phyloP scores from a whole-genome alignment of 495 filamentous ascomycete genomes.

The Tuber magnatum region DNA sequence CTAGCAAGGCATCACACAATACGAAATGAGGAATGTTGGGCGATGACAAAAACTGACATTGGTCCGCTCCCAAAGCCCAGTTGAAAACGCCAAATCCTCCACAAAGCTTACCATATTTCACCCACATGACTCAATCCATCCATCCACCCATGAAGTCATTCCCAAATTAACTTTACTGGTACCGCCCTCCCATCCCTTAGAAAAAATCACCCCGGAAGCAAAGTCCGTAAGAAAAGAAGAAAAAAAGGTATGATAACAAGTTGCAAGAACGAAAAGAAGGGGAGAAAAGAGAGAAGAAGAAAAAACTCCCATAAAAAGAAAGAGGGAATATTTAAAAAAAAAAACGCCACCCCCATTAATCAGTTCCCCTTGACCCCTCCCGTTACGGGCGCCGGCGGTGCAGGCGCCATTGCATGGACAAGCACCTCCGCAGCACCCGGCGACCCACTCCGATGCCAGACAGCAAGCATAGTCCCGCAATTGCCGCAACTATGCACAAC shows the following conservation, averaged over 20 bases:
- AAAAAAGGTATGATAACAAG: background rate
- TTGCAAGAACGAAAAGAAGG: background rate
- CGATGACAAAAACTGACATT: background rate
- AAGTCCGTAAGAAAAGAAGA: background rate
- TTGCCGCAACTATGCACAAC: slow-evolving; percentile 25
- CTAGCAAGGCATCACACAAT: background rate
- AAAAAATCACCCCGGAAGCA: background rate
- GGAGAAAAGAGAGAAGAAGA: background rate
- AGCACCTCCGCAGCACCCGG: slow-evolving; percentile 21
- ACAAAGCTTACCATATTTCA: background rate
- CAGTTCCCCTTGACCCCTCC: background rate
- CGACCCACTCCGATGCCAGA: slow-evolving; percentile 30
- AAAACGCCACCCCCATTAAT: background rate
- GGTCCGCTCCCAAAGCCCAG: background rate
- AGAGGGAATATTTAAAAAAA: background rate
- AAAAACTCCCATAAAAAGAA: background rate
- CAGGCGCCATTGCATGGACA: background rate
- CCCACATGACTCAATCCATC: background rate
- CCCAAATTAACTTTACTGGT: background rate
- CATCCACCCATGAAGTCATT: background rate
- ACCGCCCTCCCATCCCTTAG: background rate
- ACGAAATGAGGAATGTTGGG: background rate
- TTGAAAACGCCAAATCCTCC: background rate
- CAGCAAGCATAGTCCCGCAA: slow-evolving; percentile 16
- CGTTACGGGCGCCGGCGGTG: background rate